These are phyloP conservation scores for Beauveria brongniartii DNA, from an alignment of 2,329 filamentous ascomycete genomes.

Conservation along the genomic window DNA sequence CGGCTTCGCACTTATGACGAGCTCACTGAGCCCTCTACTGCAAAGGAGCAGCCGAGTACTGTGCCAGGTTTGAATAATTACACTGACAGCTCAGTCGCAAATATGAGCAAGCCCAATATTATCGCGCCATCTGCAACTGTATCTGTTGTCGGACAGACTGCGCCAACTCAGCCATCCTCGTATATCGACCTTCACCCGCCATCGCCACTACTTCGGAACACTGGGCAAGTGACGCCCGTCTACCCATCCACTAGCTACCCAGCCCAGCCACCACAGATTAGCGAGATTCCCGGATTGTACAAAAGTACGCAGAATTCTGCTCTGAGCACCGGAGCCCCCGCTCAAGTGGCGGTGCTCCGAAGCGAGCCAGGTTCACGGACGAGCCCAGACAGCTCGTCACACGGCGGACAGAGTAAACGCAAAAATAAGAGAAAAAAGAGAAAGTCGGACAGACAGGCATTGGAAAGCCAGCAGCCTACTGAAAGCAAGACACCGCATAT, in stretches of 20 bases:
- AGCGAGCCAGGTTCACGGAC: conserved; percentile 39
- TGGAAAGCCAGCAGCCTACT: conserved; percentile 24
- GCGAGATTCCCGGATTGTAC: conserved; percentile 3
- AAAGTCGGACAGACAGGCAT: conserved; percentile 41
- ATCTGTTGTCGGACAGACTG: neutral
- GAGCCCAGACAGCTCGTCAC: conserved; percentile 54
- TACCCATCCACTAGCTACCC: conserved; percentile 62
- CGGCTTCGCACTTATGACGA: conserved; percentile 6
- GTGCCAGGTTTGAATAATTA: conserved; percentile 26
- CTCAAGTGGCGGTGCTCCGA: conserved; percentile 51
- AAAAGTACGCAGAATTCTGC: neutral
- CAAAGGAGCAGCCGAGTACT: conserved; percentile 10
- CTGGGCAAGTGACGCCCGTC: conserved; percentile 65
- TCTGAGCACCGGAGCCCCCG: conserved; percentile 26
- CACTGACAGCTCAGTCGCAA: conserved; percentile 10
- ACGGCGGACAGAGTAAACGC: conserved; percentile 40
- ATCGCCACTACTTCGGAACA: conserved; percentile 61
- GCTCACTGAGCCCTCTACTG: neutral
- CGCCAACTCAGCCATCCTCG: conserved; percentile 4
- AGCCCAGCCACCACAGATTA: conserved; percentile 37
- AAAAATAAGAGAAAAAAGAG: conserved; percentile 42
- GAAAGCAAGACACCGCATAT: conserved; percentile 45
- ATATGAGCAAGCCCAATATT: conserved; percentile 21
- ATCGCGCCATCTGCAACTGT: conserved; percentile 1
- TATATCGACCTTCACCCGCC: conserved; percentile 30